Evolutionary conservation across 306 rosid species (phyloP).

Genomic region (Purshia tridentata): DNA sequence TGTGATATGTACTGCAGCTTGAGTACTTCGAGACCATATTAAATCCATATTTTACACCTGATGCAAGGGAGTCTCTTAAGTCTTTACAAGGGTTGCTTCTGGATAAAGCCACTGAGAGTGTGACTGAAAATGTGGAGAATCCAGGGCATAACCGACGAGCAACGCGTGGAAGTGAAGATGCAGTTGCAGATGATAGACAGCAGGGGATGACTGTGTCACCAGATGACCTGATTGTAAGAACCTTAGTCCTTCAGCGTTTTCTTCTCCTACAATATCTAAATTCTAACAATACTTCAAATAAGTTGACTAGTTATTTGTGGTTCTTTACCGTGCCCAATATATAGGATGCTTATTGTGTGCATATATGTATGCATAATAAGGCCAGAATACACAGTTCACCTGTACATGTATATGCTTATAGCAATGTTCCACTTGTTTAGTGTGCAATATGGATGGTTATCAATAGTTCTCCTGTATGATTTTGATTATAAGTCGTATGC

Average conservation of each 20-base stretch:
- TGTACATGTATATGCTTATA: background rate
- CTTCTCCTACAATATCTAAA: constrained; percentile 12
- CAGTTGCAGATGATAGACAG: constrained; percentile 66
- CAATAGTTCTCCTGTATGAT: background rate
- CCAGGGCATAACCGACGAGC: constrained; percentile 90
- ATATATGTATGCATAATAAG: background rate
- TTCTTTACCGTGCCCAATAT: no score
- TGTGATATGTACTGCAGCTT: constrained; percentile 66
- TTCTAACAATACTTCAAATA: background rate
- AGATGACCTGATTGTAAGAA: constrained; percentile 93
- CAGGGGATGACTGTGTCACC: constrained; percentile 76
- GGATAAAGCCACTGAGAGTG: constrained; percentile 92
- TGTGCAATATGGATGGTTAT: no score
- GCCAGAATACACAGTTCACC: background rate
- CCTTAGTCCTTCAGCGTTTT: constrained; percentile 13
- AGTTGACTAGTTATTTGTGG: background rate
- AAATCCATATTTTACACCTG: constrained; percentile 89
- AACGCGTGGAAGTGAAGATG: constrained; percentile 98
- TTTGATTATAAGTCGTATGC: background rate
- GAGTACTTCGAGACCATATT: constrained; percentile 93
- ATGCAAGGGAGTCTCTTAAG: constrained; percentile 87
- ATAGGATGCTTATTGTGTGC: no score
- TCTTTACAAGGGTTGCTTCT: constrained; percentile 88
- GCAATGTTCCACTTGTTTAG: no score
- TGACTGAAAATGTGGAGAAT: constrained; percentile 62